phyloP scores from a whole-genome alignment of 805 yeast genomes.

The Candida palmyrensis region DNA sequence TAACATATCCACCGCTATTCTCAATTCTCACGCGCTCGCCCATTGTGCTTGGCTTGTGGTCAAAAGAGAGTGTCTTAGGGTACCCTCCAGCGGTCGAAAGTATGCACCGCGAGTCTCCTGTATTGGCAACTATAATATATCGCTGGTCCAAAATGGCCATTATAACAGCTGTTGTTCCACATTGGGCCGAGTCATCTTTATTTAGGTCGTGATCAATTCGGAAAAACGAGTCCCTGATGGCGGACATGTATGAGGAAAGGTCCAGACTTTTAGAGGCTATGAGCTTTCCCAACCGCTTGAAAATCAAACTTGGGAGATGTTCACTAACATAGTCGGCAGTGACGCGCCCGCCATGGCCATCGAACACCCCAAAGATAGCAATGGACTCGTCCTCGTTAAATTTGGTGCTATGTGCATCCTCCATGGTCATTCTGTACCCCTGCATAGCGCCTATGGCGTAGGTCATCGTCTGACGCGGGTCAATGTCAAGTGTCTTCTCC shows the following conservation, averaged over 20 bases:
- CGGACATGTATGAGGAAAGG: conserved; percentile 14
- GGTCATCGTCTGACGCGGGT: conserved; percentile 40
- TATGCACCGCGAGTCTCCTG: conserved; percentile 74
- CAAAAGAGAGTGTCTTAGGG: conserved; percentile 47
- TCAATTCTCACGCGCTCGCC: conserved; percentile 40
- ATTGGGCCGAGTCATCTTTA: conserved; percentile 18
- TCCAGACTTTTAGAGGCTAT: conserved; percentile 3
- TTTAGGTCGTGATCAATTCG: conserved; percentile 28
- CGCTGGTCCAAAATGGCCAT: conserved; percentile 24
- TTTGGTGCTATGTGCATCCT: conserved; percentile 62
- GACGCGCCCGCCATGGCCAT: conserved; percentile 76
- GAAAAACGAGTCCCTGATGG: conserved; percentile 31
- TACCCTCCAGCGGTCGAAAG: conserved; percentile 51
- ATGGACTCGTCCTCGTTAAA: conserved; percentile 38
- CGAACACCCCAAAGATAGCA: conserved; percentile 67
- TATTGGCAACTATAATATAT: conserved; percentile 55
- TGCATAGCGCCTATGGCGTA: conserved; percentile 74
- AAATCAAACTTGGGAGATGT: conserved; percentile 32
- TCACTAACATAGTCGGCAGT: conserved; percentile 52
- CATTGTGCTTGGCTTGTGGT: conserved; percentile 41
- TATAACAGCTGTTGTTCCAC: conserved; percentile 40
- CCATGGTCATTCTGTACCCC: conserved; percentile 71
- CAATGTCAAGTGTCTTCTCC: conserved; percentile 54
- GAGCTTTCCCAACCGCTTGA: conserved; percentile 17
- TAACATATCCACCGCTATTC: conserved; percentile 33